Base-by-base conservation (phyloP, 192 early-diverging fungal species). In the Podila epigama region DNA sequence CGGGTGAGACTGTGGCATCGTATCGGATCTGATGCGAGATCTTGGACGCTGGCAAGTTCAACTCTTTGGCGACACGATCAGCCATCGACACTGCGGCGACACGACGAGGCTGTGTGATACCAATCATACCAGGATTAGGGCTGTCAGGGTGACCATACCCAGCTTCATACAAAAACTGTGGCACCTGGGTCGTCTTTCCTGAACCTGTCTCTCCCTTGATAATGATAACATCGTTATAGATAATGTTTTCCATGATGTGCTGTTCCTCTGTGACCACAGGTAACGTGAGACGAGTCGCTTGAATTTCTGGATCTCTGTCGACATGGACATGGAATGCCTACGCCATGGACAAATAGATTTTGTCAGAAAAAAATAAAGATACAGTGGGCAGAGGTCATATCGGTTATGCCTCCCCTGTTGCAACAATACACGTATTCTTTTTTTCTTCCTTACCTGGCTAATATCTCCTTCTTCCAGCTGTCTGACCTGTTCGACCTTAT, bases 201-300 rank as follows among this genome's bases (percentile, higher is more conserved):
- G 93, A 95, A 34, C 98, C 98, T 0, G 98, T 99, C 79, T 99
- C 98, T 67, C 98, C 98, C 79, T 97, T 98, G 50, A 99, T 89
- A 39, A 99, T 91, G 11, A 93, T 86, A 11, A 96, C 92, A 13
- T 92, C 88, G 71, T 98, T 92, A n/a, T 87, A 82, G 28, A 83
- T 66, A 60, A 99, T 96, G 8, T 92, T 86, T 82, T 99, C 98
- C 98, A 99, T 99, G 65, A 99, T 98, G 28, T 87, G 83, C 81
- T 99, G 97, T 83, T 99, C 98, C 69, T 99, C 98, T 25, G 84
- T 87, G 57, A 91, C 91, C 35, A 99, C 93, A 1, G 98, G 98
- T 16, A 99, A 88, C 57, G 90, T 84, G 35, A 92, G 70, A 18
- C 98, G 91, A 39, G 89, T 83, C 37, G 87, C 82, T 60, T 94